Base-by-base conservation (phyloP, 768 basidiomycete genomes). In the Mycena latifolia region DNA sequence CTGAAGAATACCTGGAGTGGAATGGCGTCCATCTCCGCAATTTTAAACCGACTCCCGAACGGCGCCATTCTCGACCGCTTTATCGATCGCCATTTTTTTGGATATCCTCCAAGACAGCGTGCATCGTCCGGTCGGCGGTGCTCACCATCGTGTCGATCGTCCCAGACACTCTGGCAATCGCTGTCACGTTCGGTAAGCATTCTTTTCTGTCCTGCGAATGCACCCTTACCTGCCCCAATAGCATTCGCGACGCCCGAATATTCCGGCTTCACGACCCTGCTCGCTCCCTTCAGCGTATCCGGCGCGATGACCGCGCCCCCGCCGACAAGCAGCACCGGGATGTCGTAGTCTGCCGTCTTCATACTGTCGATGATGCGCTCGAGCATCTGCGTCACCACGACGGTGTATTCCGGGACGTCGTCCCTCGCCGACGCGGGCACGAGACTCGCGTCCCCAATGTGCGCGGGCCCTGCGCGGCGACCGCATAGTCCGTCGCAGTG, bases 301-400 rank as follows among this genome's bases (percentile, higher is more conserved):
- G 88, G 85, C 24, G 84, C 79, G 18, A 89, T 75, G 69, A 88
- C 81, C 0, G 85, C 82, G 22, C 88, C 88, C 24, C 88, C 88
- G 37, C 88, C 88, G 41, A 88, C 88, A 12, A 89, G 81, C 43
- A 86, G 81, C 12, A 88, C 82, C 20, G 86, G 82, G 37, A 84
- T 76, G 69, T 86, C 82, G 24, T 79, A 78, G 5, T 82, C 80
- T 27, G 81, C 81, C 8, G 87, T 89, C 78, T 89, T 89, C 86
- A 88, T 87, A 37, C 72, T 72, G 71, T 88, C 88, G 8, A 88
- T 75, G 20, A 81, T 80, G 17, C 78, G 76, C 71, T 89, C 87
- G 12, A 89, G 69, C 75, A 84, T 79, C 57, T 63, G 71, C 71
- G 81, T 84, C 70, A 88, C 84, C 28, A 74, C 76, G 33, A 74